A percentile compares a stretch with the other conserved stretches of the same genome.
These are phyloP conservation scores for Sanguinoderma infundibulare DNA, from an alignment of 1,284 basidiomycete species.

Conservation along the genomic window DNA sequence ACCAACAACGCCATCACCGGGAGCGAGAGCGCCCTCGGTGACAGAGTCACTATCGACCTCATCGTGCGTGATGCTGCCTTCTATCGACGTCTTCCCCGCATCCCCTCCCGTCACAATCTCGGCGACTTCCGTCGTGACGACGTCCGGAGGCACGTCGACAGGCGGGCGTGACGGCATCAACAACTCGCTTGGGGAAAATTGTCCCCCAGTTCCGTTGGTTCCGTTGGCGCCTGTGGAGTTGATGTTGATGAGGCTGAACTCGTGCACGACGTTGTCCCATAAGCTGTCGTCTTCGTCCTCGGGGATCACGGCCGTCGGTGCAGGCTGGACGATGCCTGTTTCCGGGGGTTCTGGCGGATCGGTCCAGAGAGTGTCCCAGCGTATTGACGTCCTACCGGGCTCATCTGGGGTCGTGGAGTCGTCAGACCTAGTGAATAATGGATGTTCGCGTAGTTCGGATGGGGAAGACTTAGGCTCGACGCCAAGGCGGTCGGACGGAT, in stretches of 20 bases:
- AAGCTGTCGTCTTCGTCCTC: slow-evolving; percentile 13
- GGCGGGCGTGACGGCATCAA: not conserved
- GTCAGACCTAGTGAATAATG: slow-evolving; percentile 11
- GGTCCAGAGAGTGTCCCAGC: slow-evolving; percentile 25
- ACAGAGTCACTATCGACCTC: not conserved
- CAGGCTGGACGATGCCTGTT: slow-evolving; percentile 20
- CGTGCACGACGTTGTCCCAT: slow-evolving; percentile 24
- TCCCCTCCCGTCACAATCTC: not conserved
- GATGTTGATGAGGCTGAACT: slow-evolving; percentile 20
- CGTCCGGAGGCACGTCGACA: slow-evolving; percentile 14
- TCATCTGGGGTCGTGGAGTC: not conserved
- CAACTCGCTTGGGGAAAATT: not conserved
- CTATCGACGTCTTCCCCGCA: not conserved
- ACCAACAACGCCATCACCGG: not conserved
- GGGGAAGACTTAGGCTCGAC: slow-evolving; percentile 24
- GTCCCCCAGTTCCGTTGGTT: not conserved
- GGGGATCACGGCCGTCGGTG: not conserved
- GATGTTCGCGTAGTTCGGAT: slow-evolving; percentile 17
- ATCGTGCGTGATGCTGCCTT: not conserved
- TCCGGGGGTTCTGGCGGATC: slow-evolving; percentile 15
- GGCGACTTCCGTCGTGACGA: slow-evolving; percentile 1
- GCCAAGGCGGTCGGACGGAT: slow-evolving; percentile 22
- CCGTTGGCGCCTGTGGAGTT: not conserved
- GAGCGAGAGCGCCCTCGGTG: not conserved
- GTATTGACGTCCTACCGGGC: not conserved